Base-by-base conservation (phyloP, 257 asterid genomes). In the Solanum lycopersicoides region DNA sequence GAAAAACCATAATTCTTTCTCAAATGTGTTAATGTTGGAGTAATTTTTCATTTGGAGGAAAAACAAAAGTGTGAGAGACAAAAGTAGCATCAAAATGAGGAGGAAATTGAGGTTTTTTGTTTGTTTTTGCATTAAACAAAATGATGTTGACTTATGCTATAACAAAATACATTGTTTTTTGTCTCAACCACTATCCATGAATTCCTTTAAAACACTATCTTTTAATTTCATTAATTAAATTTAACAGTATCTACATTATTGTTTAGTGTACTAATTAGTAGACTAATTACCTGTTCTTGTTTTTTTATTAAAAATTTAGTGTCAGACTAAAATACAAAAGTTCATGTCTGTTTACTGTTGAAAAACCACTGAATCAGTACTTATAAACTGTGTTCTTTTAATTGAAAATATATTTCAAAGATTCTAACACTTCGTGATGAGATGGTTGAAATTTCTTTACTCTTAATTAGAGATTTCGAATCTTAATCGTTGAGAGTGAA, bases 131-230 rank as follows among this genome's bases (percentile, higher is more conserved):
- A 42, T 63, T 42, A 44, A 39, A 23, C 20, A 77, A 74, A 60
- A 63, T 73, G 89, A 83, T 63, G 85, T 83, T 73, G 88, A 89
- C 82, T 45, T 71, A 63, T 83, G 89, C 20, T 60, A 71, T 71
- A 37, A 45, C 69, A n/a, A 63, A 65, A 65, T 86, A 73, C 68
- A 59, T 13, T 47, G 44, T 71, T 86, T 69, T 69, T 87, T 83
- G 77, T 41, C 68, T 83, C 89, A 89, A 86, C 91, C 47, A 86
- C 86, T 83, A 68, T 30, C 80, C 80, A 84, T 66, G 44, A 85
- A 85, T 65, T 66, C 45, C 21, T 85, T 85, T 68, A 66, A 21
- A 39, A 63, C 30, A 66, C 56, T 68, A 84, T 71, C 82, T 42
- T 68, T 28, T 28, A 28, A 28, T 28, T 7, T 25, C 13, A 16